A percentile compares a stretch with the other conserved stretches of the same genome.
phyloP scores from a whole-genome alignment of 345 rosid species.

The Pelargonium nanum region DNA sequence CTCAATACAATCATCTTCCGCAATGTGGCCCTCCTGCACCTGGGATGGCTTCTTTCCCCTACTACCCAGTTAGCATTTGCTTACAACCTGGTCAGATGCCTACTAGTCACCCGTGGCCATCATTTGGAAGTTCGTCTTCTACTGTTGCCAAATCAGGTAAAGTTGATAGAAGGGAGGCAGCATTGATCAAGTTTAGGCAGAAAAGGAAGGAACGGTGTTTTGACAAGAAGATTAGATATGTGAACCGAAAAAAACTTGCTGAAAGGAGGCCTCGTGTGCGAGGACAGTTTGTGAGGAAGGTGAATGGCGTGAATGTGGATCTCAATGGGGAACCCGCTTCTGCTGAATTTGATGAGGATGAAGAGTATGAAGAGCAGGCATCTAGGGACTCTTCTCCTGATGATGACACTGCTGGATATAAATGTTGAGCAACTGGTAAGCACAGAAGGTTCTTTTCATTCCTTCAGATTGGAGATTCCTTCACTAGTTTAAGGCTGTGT shows the following conservation, averaged over 20 bases:
- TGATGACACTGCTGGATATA: constrained; percentile 39
- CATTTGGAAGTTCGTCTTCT: constrained; percentile 41
- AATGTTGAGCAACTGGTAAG: not conserved
- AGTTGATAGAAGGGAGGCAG: constrained; percentile 86
- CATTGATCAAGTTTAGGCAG: constrained; percentile 80
- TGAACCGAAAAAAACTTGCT: constrained; percentile 79
- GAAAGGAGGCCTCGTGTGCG: constrained; percentile 96
- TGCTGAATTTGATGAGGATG: constrained; percentile 67
- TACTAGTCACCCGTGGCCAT: constrained; percentile 47
- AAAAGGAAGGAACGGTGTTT: constrained; percentile 91
- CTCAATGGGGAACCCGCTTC: constrained; percentile 71
- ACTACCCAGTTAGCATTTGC: constrained; percentile 54
- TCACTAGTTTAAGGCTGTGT: no score
- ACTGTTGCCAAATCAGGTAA: constrained; percentile 44
- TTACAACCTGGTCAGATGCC: constrained; percentile 60
- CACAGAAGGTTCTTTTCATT: no score
- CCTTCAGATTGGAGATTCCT: no score
- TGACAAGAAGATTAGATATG: constrained; percentile 93
- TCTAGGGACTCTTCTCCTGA: constrained; percentile 56
- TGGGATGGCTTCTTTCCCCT: constrained; percentile 61
- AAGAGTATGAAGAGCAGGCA: constrained; percentile 44
- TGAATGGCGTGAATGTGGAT: constrained; percentile 72
- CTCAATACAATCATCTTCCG: constrained; percentile 62
- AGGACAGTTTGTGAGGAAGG: constrained; percentile 94
- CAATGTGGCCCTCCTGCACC: constrained; percentile 32